Base-by-base conservation (phyloP, 768 basidiomycete species). In the Macrolepiota dolichaula region DNA sequence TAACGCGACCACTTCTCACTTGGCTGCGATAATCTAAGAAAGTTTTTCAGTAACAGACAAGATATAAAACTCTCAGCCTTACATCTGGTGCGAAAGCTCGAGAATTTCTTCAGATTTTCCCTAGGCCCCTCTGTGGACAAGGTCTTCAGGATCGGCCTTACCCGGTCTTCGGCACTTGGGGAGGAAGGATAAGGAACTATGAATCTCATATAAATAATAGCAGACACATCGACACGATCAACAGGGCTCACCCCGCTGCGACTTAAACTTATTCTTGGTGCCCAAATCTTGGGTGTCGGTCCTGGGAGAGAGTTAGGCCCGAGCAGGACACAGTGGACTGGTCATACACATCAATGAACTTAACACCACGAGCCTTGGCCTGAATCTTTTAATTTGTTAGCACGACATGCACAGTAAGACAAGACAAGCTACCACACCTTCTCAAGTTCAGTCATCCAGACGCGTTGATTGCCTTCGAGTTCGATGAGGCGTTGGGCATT, bases 381-480 rank as follows among this genome's bases (percentile, higher is more conserved):
- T 85, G 77, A 63, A 96, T 89, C 92, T 94, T 22, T 52, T 51
- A 50, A 25, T 51, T 29, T 53, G 35, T 40, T 37, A 55, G 53
- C 40, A 27, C 36, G 46, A 35, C 9, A 57, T 62, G 7, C 51
- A 24, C 63, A 22, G 32, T 22, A 19, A 51, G 35, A 32, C 36
- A 9, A 55, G 32, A 54, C 61, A 22, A 37, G 32, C 35, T n/a
- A 40, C 55, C 65, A 9, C 32, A 89, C 91, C 87, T 96, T 97
- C 66, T 95, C 88, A n/a, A 90, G 74, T 74, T 97, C 95, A 13
- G 93, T 85, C 77, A 94, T 89, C 88, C 85, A 89, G 55, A 88
- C 81, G 3, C 92, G 88, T 11, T 77, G 76, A 68, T 85, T 76
- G 37, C 82, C 89, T 57, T 88, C 83, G 69, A 92, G 77, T 71